These are phyloP conservation scores for Leccinum pachyderme DNA, from an alignment of 1,284 basidiomycete genomes.

Conservation along the genomic window DNA sequence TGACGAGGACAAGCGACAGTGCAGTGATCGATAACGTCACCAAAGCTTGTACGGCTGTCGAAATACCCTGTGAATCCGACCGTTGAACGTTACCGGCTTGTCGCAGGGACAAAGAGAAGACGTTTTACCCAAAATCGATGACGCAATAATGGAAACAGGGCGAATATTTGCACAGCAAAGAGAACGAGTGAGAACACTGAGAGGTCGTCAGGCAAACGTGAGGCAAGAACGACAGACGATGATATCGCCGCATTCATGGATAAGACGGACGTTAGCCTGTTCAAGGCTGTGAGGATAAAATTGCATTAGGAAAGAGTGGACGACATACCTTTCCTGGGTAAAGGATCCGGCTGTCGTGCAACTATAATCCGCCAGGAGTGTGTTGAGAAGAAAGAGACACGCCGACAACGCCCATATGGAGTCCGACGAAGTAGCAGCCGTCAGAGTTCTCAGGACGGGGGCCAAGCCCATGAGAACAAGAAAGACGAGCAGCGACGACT, in stretches of 20 bases:
- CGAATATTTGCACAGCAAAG: slow-evolving; percentile 84
- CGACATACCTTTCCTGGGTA: slow-evolving; percentile 39
- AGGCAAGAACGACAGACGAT: slow-evolving; percentile 91
- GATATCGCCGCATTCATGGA: slow-evolving; percentile 96
- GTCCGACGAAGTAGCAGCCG: slow-evolving; percentile 93
- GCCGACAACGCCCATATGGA: slow-evolving; percentile 93
- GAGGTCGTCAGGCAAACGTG: slow-evolving; percentile 78
- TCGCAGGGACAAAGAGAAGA: slow-evolving; percentile 18
- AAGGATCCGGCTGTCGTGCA: slow-evolving; percentile 31
- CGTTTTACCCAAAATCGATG: slow-evolving; percentile 70
- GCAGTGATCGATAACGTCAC: slow-evolving; percentile 51
- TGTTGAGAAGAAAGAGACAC: slow-evolving; percentile 60
- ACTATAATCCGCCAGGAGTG: slow-evolving; percentile 68
- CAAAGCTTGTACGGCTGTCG: slow-evolving; percentile 43
- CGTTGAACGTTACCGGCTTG: slow-evolving; percentile 13
- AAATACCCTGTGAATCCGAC: slow-evolving; percentile 41
- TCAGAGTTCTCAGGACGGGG: slow-evolving; percentile 89
- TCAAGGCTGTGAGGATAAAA: slow-evolving; percentile 19
- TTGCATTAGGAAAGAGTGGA: slow-evolving; percentile 15
- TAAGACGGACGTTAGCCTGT: slow-evolving; percentile 82
- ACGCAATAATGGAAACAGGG: slow-evolving; percentile 81
- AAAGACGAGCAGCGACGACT: slow-evolving; percentile 82
- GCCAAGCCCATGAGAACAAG: slow-evolving; percentile 87
- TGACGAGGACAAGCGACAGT: slow-evolving; percentile 50
- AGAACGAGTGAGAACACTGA: slow-evolving; percentile 91